These are phyloP conservation scores for Tulasnella sp. DNA, from an alignment of 768 basidiomycete genomes.

Conservation along the genomic window DNA sequence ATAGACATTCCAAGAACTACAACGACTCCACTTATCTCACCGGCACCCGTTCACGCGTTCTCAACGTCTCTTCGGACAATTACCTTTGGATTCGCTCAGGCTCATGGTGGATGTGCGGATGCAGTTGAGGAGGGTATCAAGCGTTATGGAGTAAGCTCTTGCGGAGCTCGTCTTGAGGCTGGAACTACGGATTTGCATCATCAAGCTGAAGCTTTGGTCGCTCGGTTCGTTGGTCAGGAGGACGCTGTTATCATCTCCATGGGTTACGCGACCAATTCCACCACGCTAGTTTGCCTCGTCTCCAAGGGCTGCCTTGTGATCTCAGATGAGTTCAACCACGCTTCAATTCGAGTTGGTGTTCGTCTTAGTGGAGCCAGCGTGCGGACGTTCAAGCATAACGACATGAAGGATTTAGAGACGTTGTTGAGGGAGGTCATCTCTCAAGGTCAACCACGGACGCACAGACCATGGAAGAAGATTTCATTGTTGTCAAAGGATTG, in stretches of 20 bases:
- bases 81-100: slow-evolving; percentile 97
- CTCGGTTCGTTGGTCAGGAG: slow-evolving; percentile 80
- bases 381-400: slow-evolving; percentile 93
- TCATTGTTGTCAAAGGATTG: too few relatives aligned
- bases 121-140: slow-evolving; percentile 75
- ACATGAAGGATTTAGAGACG: slow-evolving; percentile 70
- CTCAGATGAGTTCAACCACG: slow-evolving; percentile 94
- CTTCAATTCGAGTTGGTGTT: slow-evolving; percentile 86
- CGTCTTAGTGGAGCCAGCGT: slow-evolving; percentile 80
- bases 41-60: slow-evolving; percentile 69
- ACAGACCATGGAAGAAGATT: slow-evolving; percentile 99
- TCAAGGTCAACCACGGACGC: slow-evolving; percentile 95
- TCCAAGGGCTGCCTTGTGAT: slow-evolving; percentile 87
- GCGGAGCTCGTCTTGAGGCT: slow-evolving; percentile 66
- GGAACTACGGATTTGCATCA: slow-evolving; percentile 79
- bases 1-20: slow-evolving; percentile 72
- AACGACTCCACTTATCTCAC: slow-evolving; percentile 65
- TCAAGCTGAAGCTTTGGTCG: slow-evolving; percentile 72
- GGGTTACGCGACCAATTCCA: slow-evolving; percentile 95
- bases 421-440: slow-evolving; percentile 82
- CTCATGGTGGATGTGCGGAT: slow-evolving; percentile 84
- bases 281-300: slow-evolving; percentile 82
- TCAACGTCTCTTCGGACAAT: slow-evolving; percentile 98
- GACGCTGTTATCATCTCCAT: slow-evolving; percentile 83
- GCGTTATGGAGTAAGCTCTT: slow-evolving; percentile 66